These are phyloP conservation scores for Annulohypoxylon maeteangense DNA, from an alignment of 495 filamentous ascomycete species.

Conservation along the genomic window DNA sequence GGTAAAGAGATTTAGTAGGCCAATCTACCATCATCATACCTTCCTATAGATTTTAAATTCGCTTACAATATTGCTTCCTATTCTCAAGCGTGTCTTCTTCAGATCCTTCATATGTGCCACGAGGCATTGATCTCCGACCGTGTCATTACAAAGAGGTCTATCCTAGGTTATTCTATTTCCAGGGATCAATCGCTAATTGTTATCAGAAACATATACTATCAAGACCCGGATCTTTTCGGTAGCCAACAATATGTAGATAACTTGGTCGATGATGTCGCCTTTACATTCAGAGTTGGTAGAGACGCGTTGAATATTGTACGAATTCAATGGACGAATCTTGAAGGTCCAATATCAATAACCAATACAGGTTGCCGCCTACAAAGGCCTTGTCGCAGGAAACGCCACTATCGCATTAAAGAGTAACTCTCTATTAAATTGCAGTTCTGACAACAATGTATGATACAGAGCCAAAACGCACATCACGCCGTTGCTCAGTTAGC, in stretches of 20 bases:
- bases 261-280: conserved; percentile 86
- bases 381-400: conserved; percentile 53
- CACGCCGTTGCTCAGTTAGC: not conserved
- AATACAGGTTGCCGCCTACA: conserved; percentile 72
- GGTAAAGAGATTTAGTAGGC: conserved; percentile 55
- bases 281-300: conserved; percentile 74
- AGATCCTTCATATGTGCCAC: conserved; percentile 76
- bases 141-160: conserved; percentile 83
- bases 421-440: conserved; percentile 46
- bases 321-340: not conserved
- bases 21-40: not conserved
- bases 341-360: conserved; percentile 6
- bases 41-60: not conserved
- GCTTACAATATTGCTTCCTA: not conserved
- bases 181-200: not conserved
- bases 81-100: conserved; percentile 61
- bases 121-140: conserved; percentile 70
- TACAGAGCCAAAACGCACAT: not conserved
- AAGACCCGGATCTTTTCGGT: conserved; percentile 80
- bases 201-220: conserved; percentile 89
- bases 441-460: conserved; percentile 45
- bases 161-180: not conserved
- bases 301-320: conserved; percentile 72
- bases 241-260: conserved; percentile 79
- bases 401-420: conserved; percentile 39